Percentiles rank a stretch among this genome's conserved stretches.
Conservation (phyloP, 208 protist genomes). For the Polymyxa betae region DNA sequence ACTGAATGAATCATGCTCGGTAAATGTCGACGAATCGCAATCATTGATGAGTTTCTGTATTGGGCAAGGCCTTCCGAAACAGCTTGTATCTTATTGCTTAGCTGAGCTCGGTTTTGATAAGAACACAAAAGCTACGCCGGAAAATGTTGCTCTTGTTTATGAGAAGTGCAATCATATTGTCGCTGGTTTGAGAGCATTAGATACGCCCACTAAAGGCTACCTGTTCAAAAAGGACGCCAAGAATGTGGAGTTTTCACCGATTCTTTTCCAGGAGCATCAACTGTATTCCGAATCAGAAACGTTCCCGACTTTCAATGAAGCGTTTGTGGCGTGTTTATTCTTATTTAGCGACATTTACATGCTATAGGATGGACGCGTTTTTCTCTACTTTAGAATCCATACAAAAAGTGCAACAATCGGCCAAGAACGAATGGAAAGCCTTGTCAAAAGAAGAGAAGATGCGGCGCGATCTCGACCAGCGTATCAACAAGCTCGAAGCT, state of each 20-base stretch:
- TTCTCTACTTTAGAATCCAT: neutral
- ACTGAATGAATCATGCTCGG: neutral
- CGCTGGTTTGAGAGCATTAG: neutral
- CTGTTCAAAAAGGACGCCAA: constrained; percentile 27
- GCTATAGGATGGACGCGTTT: constrained; percentile 36
- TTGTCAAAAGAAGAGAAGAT: constrained; percentile 51
- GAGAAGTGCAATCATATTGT: neutral
- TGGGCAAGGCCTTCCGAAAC: neutral
- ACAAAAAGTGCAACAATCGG: constrained; percentile 39
- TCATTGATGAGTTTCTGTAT: neutral
- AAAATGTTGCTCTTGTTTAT: neutral
- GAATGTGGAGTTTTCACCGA: constrained; percentile 23
- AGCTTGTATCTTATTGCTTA: neutral
- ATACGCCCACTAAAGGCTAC: neutral
- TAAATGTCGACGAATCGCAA: neutral
- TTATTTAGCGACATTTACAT: neutral
- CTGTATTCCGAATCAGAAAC: neutral
- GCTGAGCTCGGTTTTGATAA: neutral
- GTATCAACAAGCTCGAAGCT: neutral
- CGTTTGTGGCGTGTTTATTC: neutral
- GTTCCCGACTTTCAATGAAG: constrained; percentile 38
- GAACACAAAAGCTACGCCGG: neutral
- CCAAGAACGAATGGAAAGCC: neutral
- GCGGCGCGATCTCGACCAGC: constrained; percentile 46
- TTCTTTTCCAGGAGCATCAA: constrained; percentile 9